These are phyloP conservation scores for Phytophthora vignae DNA, from an alignment of 352 stramenopile genomes.

Conservation along the genomic window DNA sequence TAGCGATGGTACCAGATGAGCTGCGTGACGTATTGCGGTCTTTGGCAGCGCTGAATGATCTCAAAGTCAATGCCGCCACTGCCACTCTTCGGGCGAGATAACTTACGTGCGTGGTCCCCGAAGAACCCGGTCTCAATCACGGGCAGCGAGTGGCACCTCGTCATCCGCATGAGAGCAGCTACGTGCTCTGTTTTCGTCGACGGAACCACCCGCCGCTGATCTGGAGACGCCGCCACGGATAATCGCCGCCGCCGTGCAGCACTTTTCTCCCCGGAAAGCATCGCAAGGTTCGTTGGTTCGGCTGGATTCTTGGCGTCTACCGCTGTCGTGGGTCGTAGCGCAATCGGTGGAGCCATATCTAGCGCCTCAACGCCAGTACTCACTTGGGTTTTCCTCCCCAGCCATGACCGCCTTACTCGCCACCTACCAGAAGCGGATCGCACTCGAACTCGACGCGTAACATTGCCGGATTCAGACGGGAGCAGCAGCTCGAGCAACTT, in stretches of 20 bases:
- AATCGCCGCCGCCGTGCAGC: neutral
- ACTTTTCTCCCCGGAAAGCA: neutral
- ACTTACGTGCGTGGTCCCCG: constrained; percentile 36
- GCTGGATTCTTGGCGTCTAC: neutral
- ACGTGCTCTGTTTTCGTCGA: constrained; percentile 5
- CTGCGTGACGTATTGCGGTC: constrained; percentile 55
- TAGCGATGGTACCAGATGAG: constrained; percentile 57
- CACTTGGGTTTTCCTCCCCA: neutral
- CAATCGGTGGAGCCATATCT: neutral
- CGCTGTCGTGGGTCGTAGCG: neutral
- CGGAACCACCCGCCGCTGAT: neutral
- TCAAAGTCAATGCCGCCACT: constrained; percentile 61
- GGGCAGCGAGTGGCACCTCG: constrained; percentile 59
- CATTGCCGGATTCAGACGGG: constrained; percentile 5
- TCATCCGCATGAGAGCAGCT: constrained; percentile 35
- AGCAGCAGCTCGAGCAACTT: constrained; percentile 19
- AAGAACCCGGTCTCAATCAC: constrained; percentile 56
- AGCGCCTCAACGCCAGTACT: constrained; percentile 2
- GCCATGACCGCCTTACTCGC: neutral
- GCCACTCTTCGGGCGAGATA: constrained; percentile 40
- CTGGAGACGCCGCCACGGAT: constrained; percentile 5
- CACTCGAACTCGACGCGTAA: neutral
- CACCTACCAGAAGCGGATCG: neutral
- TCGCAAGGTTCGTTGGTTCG: neutral
- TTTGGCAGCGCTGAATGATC: constrained; percentile 52